Evolutionary conservation across 345 rosid species (phyloP).

Genomic region (Citrus medica): DNA sequence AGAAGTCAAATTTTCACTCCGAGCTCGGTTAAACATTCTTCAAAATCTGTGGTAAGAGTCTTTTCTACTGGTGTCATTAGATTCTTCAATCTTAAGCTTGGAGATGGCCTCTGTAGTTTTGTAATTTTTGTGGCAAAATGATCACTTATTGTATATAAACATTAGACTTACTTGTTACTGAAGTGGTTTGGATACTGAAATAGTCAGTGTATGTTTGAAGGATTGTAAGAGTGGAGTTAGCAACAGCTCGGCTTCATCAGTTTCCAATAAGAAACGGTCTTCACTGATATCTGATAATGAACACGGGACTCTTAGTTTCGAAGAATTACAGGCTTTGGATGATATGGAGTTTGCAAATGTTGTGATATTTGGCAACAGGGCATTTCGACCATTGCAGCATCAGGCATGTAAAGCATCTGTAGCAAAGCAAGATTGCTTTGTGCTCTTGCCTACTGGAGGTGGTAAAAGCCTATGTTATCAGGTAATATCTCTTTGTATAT

Average conservation of each 20-base stretch:
- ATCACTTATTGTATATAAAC: neutral
- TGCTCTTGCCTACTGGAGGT: slow-evolving; percentile 92
- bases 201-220: slow-evolving; percentile 38
- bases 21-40: slow-evolving; percentile 22
- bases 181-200: slow-evolving; percentile 21
- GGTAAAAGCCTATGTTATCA: slow-evolving; percentile 93
- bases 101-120: neutral
- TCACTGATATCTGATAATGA: slow-evolving; percentile 20
- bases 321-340: slow-evolving; percentile 76
- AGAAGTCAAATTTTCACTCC: slow-evolving; percentile 2
- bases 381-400: slow-evolving; percentile 73
- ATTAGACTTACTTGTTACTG: neutral
- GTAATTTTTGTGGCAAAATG: neutral
- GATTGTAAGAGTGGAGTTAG: slow-evolving; percentile 38
- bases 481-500: slow-evolving; percentile 36
- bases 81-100: neutral
- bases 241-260: slow-evolving; percentile 36
- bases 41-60: slow-evolving; percentile 43
- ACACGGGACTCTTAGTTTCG: slow-evolving; percentile 49
- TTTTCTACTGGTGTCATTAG: neutral
- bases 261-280: slow-evolving; percentile 33
- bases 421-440: slow-evolving; percentile 71
- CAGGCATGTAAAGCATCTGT: slow-evolving; percentile 75
- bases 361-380: slow-evolving; percentile 72
- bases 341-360: slow-evolving; percentile 77